Conservation (phyloP, 805 yeast genomes). For the Schwanniomyces pseudopolymorphus region DNA sequence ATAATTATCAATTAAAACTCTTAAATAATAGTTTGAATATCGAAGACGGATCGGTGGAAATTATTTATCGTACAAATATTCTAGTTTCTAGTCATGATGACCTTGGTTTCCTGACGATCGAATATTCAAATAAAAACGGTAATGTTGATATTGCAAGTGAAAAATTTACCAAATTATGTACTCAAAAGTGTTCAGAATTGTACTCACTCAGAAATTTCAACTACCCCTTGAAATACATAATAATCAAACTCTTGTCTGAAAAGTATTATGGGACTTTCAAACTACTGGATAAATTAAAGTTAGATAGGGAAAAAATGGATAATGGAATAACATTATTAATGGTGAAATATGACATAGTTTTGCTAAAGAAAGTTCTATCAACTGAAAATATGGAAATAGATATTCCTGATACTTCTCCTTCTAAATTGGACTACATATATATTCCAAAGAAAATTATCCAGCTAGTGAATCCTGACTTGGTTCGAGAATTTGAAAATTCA, state of each 20-base stretch:
- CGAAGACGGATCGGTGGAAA: not conserved
- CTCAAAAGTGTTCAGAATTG: no score
- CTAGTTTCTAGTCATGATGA: not conserved
- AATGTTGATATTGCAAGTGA: not conserved
- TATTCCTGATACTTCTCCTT: not conserved
- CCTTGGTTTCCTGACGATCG: constrained; percentile 5
- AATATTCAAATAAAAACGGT: not conserved
- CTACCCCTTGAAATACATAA: constrained; percentile 4
- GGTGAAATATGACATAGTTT: constrained; percentile 15
- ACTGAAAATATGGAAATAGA: not conserved
- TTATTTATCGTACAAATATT: constrained; percentile 2
- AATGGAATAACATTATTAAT: constrained; percentile 11
- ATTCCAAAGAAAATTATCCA: constrained; percentile 19
- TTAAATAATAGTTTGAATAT: not conserved
- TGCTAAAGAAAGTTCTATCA: constrained; percentile 2
- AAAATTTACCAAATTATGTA: not conserved
- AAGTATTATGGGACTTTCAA: not conserved
- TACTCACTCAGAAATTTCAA: not conserved
- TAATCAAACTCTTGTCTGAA: constrained; percentile 1
- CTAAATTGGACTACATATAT: constrained; percentile 13
- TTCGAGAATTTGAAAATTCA: constrained; percentile 9
- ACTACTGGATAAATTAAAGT: not conserved
- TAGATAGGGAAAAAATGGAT: not conserved
- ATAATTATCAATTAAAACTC: not conserved
- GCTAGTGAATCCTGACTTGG: constrained; percentile 12